Conservation (phyloP, 2,329 filamentous ascomycete species). For the Catunica adiposa region DNA sequence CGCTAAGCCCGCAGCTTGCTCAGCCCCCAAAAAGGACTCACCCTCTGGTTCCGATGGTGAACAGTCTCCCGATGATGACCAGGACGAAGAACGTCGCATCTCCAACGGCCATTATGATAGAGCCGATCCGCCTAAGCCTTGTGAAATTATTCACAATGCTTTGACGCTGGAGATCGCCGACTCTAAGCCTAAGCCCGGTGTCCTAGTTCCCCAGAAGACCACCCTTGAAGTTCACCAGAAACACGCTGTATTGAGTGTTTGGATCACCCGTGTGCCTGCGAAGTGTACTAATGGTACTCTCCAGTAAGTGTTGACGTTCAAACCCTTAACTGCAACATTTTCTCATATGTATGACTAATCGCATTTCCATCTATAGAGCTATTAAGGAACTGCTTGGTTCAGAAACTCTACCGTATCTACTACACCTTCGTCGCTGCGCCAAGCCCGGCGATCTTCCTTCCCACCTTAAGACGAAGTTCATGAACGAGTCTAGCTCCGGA, state of each 20-base stretch:
- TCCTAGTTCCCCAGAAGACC: slow-evolving; percentile 47
- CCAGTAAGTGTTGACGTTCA: slow-evolving; percentile 9
- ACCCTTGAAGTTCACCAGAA: slow-evolving; percentile 45
- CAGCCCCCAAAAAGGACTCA: neutral
- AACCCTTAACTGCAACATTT: neutral
- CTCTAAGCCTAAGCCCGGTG: slow-evolving; percentile 27
- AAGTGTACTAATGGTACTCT: slow-evolving; percentile 43
- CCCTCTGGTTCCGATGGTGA: slow-evolving; percentile 4
- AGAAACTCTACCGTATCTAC: slow-evolving; percentile 46
- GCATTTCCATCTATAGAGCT: slow-evolving; percentile 5
- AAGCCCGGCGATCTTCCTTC: slow-evolving; percentile 52
- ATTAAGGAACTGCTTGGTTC: slow-evolving; percentile 21
- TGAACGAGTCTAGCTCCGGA: slow-evolving; percentile 39
- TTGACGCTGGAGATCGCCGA: slow-evolving; percentile 24
- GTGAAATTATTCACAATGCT: slow-evolving; percentile 21
- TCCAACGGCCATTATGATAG: slow-evolving; percentile 14
- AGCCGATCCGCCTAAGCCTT: slow-evolving; percentile 14
- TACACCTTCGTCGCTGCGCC: slow-evolving; percentile 60
- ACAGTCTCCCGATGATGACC: slow-evolving; percentile 10
- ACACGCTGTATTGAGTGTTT: slow-evolving; percentile 43
- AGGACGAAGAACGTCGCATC: slow-evolving; percentile 12
- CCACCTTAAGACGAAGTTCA: slow-evolving; percentile 44
- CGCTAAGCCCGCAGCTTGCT: neutral
- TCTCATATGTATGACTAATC: neutral
- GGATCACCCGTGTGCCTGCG: slow-evolving; percentile 55